Conservation (phyloP, 768 basidiomycete genomes). For the Lactarius evosmus region DNA sequence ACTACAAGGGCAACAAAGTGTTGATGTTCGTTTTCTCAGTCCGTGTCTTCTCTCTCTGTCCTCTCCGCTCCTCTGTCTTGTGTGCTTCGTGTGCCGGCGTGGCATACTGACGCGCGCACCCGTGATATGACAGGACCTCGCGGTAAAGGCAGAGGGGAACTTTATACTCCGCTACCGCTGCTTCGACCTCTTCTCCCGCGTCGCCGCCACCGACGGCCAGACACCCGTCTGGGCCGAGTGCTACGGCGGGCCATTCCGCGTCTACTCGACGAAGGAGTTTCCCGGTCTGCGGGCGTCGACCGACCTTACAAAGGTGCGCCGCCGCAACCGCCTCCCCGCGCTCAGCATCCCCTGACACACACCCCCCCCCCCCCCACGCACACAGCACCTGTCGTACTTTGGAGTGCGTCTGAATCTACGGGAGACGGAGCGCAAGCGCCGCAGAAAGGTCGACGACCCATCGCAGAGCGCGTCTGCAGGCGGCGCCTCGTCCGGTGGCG, state of each 20-base stretch:
- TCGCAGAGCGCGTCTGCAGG: constrained; percentile 11
- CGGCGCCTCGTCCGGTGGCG: background rate
- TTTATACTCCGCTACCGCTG: constrained; percentile 67
- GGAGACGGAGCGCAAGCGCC: constrained; percentile 53
- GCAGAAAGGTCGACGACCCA: constrained; percentile 38
- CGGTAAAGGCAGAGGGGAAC: constrained; percentile 62
- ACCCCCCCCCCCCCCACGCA: too few species aligned
- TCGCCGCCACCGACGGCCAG: constrained; percentile 36
- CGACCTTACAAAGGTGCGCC: constrained; percentile 57
- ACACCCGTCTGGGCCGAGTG: constrained; percentile 57
- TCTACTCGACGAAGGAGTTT: constrained; percentile 71
- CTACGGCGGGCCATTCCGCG: constrained; percentile 59
- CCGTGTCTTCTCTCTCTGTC: constrained; percentile 31
- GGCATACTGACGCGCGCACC: background rate
- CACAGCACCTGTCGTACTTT: constrained; percentile 51
- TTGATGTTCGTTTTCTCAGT: constrained; percentile 67
- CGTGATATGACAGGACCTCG: constrained; percentile 51
- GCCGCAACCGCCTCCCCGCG: background rate
- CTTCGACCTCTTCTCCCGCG: constrained; percentile 55
- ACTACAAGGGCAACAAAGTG: constrained; percentile 53
- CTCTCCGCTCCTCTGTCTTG: background rate
- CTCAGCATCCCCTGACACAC: background rate
- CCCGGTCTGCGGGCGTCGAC: constrained; percentile 66
- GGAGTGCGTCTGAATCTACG: constrained; percentile 59
- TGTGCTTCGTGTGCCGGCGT: background rate